Evolutionary conservation across 2,329 filamentous ascomycete genomes (phyloP), one percentile per base, ranked within the genome.

Genomic region (Pseudogymnoascus sp.): DNA sequence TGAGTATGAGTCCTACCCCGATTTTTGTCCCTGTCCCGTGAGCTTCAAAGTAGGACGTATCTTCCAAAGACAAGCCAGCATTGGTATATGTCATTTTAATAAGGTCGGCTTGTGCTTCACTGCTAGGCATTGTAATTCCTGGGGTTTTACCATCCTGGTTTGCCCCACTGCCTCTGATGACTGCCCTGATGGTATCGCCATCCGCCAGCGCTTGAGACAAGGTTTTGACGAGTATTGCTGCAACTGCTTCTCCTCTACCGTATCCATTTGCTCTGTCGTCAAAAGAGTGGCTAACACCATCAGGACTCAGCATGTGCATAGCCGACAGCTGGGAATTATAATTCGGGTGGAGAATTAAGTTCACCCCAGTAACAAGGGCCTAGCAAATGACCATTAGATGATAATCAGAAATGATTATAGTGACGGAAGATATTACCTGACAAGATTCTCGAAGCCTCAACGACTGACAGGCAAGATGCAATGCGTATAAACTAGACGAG

Each of bases 251-350:
- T 0, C 84, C 85, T 55, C 85, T 76, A 0, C 81, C 84, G 67
- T 88, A 89, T 0, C 86, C 86, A 63, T 85, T 81, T 25, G 84
- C 86, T 1, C 78, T 75, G 15, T 75, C 68, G 65, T 87, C 84
- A 65, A 85, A 87, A 1, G 80, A 81, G 63, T 80, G 82, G 55
- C 41, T 44, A 27, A 44, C 41, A 17, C 41, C 41, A 44, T 44
- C 80, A 83, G 61, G 79, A 80, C 0, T 81, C 81, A 61, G 82
- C 80, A 59, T 39, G 36, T 9, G 67, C 66, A 6, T 68, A 51
- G 4, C 65, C 60, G 21, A 66, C 66, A 10, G 39, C 60, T 41
- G 42, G 8, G 61, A 65, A 12, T 25, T 60, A n/a, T 68, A 42
- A n/a, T 66, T 63, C 25, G 62, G 61, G 31, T 67, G 65, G 3